A percentile compares a stretch with the other conserved stretches of the same genome.
Evolutionary conservation across 1,284 basidiomycete species (phyloP).

Genomic region (Neonothopanus nambi): DNA sequence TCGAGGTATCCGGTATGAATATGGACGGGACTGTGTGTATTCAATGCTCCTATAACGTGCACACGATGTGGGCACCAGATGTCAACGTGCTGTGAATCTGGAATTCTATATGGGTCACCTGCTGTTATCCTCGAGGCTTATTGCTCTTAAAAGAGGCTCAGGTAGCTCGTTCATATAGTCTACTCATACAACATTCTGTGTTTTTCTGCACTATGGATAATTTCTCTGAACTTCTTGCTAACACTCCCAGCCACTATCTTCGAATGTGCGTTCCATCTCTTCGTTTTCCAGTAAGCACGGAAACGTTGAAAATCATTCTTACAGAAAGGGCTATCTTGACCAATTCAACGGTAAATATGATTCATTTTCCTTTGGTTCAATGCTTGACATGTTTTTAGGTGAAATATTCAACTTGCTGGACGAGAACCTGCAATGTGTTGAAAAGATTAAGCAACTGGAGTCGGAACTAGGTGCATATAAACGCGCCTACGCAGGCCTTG

Average conservation of each 20-base stretch:
- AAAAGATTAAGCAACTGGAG: constrained; percentile 36
- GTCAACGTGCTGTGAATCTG: too few relatives aligned
- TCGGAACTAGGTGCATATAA: constrained; percentile 40
- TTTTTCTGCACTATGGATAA: constrained; percentile 1
- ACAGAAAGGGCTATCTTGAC: constrained; percentile 5
- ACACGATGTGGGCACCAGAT: too few relatives aligned
- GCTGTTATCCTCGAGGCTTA: constrained; percentile 5
- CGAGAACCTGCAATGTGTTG: constrained; percentile 26
- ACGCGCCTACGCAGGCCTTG: constrained; percentile 37
- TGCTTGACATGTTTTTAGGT: constrained; percentile 18
- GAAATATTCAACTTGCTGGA: constrained; percentile 30
- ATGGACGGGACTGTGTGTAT: not conserved
- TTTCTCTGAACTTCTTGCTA: not conserved
- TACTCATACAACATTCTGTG: not conserved
- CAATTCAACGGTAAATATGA: constrained; percentile 1
- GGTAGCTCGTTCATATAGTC: not conserved
- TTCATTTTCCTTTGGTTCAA: not conserved
- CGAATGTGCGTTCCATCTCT: constrained; percentile 2
- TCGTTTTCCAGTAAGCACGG: not conserved
- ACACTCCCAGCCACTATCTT: not conserved
- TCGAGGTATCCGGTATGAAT: too few relatives aligned
- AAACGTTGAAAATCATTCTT: too few relatives aligned
- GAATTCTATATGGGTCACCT: too few relatives aligned
- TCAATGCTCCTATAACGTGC: constrained; percentile 7
- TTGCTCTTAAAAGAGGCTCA: constrained; percentile 1